Percentiles rank a stretch among this genome's conserved stretches.
phyloP scores from a whole-genome alignment of 148 eudicot genomes.

The Chenopodium suecicum region DNA sequence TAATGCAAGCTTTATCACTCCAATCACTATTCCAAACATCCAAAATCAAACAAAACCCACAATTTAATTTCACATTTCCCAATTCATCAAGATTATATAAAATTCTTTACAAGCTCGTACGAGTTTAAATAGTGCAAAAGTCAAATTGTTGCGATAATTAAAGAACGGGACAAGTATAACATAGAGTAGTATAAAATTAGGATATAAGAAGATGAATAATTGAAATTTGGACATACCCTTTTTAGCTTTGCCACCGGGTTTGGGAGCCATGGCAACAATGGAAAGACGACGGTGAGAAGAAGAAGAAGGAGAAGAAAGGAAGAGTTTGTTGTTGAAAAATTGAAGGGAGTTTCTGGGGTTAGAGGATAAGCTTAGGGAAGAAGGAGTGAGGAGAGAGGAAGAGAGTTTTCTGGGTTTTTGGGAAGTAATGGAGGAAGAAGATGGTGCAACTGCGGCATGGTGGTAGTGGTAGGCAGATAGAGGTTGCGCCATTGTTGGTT shows the following conservation, averaged over 20 bases:
- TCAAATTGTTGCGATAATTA: too few species aligned
- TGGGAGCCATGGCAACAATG: slow-evolving; percentile 71
- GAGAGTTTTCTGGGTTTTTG: slow-evolving; percentile 5
- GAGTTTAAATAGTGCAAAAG: too few species aligned
- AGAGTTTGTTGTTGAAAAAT: slow-evolving; percentile 28
- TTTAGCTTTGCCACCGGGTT: slow-evolving; percentile 69
- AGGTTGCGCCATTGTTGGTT: slow-evolving; percentile 31
- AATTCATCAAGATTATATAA: neutral
- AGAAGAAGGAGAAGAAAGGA: slow-evolving; percentile 14
- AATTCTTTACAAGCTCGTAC: too few species aligned
- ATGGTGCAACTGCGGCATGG: neutral
- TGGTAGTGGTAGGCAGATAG: slow-evolving; percentile 5
- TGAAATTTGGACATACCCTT: slow-evolving; percentile 44
- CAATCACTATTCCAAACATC: slow-evolving; percentile 52
- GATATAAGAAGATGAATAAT: neutral
- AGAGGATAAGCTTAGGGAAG: slow-evolving; percentile 30
- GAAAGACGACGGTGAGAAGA: slow-evolving; percentile 42
- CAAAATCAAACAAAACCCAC: too few species aligned
- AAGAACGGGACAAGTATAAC: too few species aligned
- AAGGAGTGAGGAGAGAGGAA: slow-evolving; percentile 30
- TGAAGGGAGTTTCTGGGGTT: slow-evolving; percentile 32
- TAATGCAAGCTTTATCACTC: slow-evolving; percentile 82
- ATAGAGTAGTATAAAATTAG: neutral
- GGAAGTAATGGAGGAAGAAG: slow-evolving; percentile 3
- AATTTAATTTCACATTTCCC: neutral